A percentile compares a stretch with the other conserved stretches of the same genome.
Evolutionary conservation across 2,329 filamentous ascomycete genomes (phyloP).

Genomic region (Penicillium sp.): DNA sequence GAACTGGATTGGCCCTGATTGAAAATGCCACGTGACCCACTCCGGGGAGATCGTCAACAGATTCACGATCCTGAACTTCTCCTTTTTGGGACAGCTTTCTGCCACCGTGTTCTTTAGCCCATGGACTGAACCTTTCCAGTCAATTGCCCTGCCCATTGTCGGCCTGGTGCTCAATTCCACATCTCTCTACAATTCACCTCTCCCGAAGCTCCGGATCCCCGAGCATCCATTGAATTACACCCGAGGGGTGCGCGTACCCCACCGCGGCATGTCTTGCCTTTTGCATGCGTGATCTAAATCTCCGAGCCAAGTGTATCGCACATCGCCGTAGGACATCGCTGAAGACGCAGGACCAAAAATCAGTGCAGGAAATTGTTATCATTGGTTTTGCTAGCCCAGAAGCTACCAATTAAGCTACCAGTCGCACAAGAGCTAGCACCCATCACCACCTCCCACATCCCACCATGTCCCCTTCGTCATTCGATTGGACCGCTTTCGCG

Average conservation of each 20-base stretch:
- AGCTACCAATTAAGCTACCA: no score
- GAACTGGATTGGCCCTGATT: no score
- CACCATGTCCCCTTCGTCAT: slow-evolving; percentile 19
- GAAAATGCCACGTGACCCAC: slow-evolving; percentile 14
- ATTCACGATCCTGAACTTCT: slow-evolving; percentile 15
- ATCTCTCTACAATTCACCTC: neutral
- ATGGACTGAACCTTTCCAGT: slow-evolving; percentile 5
- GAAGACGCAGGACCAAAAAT: neutral
- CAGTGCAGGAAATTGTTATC: neutral
- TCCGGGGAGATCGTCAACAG: slow-evolving; percentile 14
- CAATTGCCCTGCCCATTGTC: neutral
- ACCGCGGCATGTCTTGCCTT: slow-evolving; percentile 14
- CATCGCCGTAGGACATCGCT: neutral
- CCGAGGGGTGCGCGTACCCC: slow-evolving; percentile 12
- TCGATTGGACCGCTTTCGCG: slow-evolving; percentile 27
- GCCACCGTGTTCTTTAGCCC: slow-evolving; percentile 24
- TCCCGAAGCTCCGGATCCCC: slow-evolving; percentile 1
- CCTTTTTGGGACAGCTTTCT: slow-evolving; percentile 17
- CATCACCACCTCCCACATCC: neutral
- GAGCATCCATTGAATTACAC: neutral
- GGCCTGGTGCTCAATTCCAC: neutral
- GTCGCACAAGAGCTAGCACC: neutral
- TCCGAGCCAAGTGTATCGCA: slow-evolving; percentile 1
- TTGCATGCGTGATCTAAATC: slow-evolving; percentile 7
- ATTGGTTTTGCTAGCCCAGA: no score